A percentile compares a stretch with the other conserved stretches of the same genome.
phyloP scores from a whole-genome alignment of 164 flowering plant species.

The Tetracentron sinense region DNA sequence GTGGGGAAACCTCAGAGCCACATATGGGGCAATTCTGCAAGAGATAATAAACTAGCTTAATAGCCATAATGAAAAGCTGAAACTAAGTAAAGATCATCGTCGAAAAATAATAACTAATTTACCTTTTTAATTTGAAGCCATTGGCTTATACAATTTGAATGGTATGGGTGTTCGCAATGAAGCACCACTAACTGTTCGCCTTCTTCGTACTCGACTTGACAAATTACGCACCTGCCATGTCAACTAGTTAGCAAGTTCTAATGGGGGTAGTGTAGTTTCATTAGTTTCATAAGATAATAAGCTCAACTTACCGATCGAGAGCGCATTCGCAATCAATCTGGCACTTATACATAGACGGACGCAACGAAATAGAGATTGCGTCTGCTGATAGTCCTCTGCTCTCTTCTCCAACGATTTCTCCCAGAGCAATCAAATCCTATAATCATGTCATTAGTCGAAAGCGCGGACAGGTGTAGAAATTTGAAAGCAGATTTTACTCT shows the following conservation, averaged over 20 bases:
- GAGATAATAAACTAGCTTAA: constrained; percentile 8
- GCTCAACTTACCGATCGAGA: constrained; percentile 23
- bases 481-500: not conserved
- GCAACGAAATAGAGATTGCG: constrained; percentile 17
- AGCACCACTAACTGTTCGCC: constrained; percentile 57
- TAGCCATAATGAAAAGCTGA: not conserved
- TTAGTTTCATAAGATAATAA: not conserved
- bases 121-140: constrained; percentile 79
- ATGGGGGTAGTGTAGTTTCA: too few relatives aligned
- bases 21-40: constrained; percentile 65
- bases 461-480: too few relatives aligned
- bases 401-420: constrained; percentile 31
- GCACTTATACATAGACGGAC: constrained; percentile 13
- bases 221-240: constrained; percentile 64
- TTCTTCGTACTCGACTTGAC: constrained; percentile 67
- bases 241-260: not conserved
- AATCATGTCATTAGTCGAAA: constrained; percentile 1
- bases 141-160: constrained; percentile 58
- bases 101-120: constrained; percentile 1
- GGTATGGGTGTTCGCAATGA: constrained; percentile 65
- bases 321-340: constrained; percentile 5
- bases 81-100: not conserved
- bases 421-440: constrained; percentile 31
- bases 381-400: constrained; percentile 24
- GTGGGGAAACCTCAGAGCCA: constrained; percentile 47